A percentile compares a stretch with the other conserved stretches of the same genome.
Evolutionary conservation across 441 rosid species (phyloP).

Genomic region (Brassica hybrid): DNA sequence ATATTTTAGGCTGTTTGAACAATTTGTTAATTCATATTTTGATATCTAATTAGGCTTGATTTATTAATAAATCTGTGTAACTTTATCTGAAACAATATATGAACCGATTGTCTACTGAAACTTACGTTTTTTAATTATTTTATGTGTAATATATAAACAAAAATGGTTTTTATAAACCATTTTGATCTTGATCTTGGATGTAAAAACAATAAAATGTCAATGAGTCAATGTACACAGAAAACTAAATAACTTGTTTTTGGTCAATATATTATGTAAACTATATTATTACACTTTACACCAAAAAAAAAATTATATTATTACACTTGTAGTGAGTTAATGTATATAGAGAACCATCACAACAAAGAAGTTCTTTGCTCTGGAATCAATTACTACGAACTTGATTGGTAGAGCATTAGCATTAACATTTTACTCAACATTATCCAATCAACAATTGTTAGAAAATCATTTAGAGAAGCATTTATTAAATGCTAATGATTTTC

Average conservation of each 20-base stretch:
- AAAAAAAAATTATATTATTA: too few relatives aligned
- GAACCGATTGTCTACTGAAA: background rate
- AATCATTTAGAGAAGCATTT: too few relatives aligned
- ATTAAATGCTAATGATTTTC: too few relatives aligned
- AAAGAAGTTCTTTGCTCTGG: background rate
- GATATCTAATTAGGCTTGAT: background rate
- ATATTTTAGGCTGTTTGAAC: too few relatives aligned
- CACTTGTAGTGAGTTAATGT: background rate
- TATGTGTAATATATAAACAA: background rate
- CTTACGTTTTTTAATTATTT: background rate
- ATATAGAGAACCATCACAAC: background rate
- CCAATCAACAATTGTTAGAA: too few relatives aligned
- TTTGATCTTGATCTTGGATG: background rate
- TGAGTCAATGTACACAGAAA: background rate
- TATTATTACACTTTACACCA: too few relatives aligned
- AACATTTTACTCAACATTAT: too few relatives aligned
- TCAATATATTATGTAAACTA: background rate
- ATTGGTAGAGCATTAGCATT: too few relatives aligned
- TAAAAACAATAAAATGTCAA: background rate
- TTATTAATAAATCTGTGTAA: background rate
- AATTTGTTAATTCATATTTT: too few relatives aligned
- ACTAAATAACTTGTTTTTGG: background rate
- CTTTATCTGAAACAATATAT: background rate
- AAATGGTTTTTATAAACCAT: background rate
- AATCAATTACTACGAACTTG: too few relatives aligned